A percentile compares a stretch with the other conserved stretches of the same genome.
These are phyloP conservation scores for maize (Zea mays) DNA, from an alignment of 176 grass and related monocot species.

Conservation along the genomic window Zm-B73-REFERENCE-NAM-5.0 NC_050101.1:32299501-32300000, in stretches of 20 bases:
- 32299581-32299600: not conserved
- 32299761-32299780: conserved; percentile 30
- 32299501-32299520: conserved; percentile 88
- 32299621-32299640: conserved; percentile 2
- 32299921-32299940: conserved; percentile 96
- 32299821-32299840: conserved; percentile 6
- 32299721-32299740: conserved; percentile 99
- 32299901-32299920: conserved; percentile 81
- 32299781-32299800: conserved; percentile 22
- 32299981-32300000: conserved; percentile 15
- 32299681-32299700: conserved; percentile 94
- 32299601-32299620: not conserved
- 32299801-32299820: conserved; percentile 8
- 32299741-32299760: conserved; percentile 98
- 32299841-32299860: conserved; percentile 99
- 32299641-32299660: not conserved
- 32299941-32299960: conserved; percentile 20
- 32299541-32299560: not conserved
- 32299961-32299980: conserved; percentile 8
- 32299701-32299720: conserved; percentile 95
- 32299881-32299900: conserved; percentile 87
- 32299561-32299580: not conserved
- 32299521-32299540: conserved; percentile 22
- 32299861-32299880: conserved; percentile 99
- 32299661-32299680: conserved; percentile 55